Conservation (phyloP, 176 grass and related monocot species). For the Alloteropsis semialata region DNA sequence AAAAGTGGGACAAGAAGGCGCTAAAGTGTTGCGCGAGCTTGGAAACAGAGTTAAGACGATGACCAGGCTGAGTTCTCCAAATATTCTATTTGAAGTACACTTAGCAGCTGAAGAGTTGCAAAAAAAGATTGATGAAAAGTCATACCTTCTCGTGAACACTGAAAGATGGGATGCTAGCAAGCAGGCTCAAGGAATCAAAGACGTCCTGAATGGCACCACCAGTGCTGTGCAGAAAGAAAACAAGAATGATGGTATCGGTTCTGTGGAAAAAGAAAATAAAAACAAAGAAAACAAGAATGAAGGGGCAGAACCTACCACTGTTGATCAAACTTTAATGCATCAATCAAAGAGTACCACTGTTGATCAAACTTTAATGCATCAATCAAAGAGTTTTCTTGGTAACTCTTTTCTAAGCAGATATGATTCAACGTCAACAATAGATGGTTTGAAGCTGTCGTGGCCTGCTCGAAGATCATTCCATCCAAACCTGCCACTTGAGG, state of each 20-base stretch:
- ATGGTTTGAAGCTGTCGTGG: constrained; percentile 52
- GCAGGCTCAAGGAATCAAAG: constrained; percentile 43
- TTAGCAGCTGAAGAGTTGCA: constrained; percentile 81
- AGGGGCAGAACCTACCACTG: constrained; percentile 29
- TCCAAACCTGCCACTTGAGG: constrained; percentile 42
- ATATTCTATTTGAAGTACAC: constrained; percentile 67
- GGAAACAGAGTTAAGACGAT: constrained; percentile 78
- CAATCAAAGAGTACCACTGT: constrained; percentile 50
- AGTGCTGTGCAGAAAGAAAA: constrained; percentile 17
- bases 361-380: constrained; percentile 36
- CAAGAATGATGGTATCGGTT: neutral
- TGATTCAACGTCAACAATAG: constrained; percentile 56
- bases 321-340: constrained; percentile 38
- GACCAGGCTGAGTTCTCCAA: constrained; percentile 64
- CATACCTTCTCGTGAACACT: constrained; percentile 84
- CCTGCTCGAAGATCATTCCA: constrained; percentile 72
- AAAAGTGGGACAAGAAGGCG: constrained; percentile 77
- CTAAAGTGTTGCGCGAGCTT: constrained; percentile 67
- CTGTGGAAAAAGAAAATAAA: constrained; percentile 34
- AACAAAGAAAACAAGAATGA: constrained; percentile 37
- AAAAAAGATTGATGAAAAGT: constrained; percentile 87
- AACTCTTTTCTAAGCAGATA: constrained; percentile 47
- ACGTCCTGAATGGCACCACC: constrained; percentile 25
- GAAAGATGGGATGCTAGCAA: constrained; percentile 76
- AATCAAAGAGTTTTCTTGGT: constrained; percentile 54